phyloP scores from a whole-genome alignment of 345 rosid genomes.

The Cardamine occulta region DNA sequence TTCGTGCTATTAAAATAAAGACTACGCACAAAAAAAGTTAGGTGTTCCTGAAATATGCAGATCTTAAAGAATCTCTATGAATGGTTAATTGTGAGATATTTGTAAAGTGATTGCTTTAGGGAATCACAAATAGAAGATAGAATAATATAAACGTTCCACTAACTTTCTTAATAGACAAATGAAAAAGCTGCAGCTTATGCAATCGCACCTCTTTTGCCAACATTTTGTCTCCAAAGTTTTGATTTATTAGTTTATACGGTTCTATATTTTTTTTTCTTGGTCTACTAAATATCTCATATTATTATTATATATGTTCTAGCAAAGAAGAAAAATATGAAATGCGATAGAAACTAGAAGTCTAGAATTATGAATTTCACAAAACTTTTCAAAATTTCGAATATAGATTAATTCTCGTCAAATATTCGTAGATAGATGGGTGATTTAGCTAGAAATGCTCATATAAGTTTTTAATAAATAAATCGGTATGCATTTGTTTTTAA shows the following conservation, averaged over 20 bases:
- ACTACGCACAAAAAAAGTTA: constrained; percentile 19
- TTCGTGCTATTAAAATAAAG: background rate
- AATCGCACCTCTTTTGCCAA: constrained; percentile 16
- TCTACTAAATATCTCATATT: background rate
- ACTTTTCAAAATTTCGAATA: background rate
- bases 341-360: background rate
- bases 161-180: constrained; percentile 25
- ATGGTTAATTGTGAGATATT: constrained; percentile 29
- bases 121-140: background rate
- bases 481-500: too few relatives aligned
- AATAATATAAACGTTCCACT: constrained; percentile 24
- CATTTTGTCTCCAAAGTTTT: background rate
- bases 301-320: background rate
- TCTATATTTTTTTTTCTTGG: background rate
- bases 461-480: too few relatives aligned
- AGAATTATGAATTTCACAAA: background rate
- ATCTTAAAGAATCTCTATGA: constrained; percentile 31
- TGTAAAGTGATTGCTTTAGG: constrained; percentile 24
- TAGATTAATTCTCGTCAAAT: background rate
- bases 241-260: background rate
- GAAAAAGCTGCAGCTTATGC: constrained; percentile 25
- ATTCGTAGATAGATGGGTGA: background rate
- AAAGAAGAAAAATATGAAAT: background rate
- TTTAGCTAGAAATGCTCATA: too few relatives aligned
- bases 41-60: constrained; percentile 21